Base-by-base conservation (phyloP, 2,329 filamentous ascomycete species). In the Hypoxylon sp. region DNA sequence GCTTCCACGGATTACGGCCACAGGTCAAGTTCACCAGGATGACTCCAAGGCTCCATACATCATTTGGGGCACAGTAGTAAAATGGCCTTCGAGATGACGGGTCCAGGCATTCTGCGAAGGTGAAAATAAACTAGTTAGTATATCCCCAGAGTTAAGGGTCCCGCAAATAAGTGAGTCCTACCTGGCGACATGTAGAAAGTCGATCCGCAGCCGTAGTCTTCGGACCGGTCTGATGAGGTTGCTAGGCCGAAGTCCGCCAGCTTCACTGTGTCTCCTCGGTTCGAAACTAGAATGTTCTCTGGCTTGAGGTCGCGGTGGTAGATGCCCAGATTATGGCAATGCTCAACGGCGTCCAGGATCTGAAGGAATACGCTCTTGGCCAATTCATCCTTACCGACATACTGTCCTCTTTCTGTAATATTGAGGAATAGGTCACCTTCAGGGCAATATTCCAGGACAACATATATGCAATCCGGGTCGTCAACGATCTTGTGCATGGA, bases 171-270 rank as follows among this genome's bases (percentile, higher is more conserved):
- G 11, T 53, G 67, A 72, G 72, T 84, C 89, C 81, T 92, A 98
- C 95, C 95, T 89, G 96, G 96, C 78, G 94, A 97, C 96, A 98
- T 99, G 84, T 99, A 99, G 78, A 98, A 98, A 13, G 95, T 98
- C 33, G 96, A 98, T 71, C 96, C 96, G 80, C 96, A 99, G 77
- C 96, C 96, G 82, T 97, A 98, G 81, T 99, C 96, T 75, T 94
- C 92, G 72, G 95, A 97, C 74, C 91, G 86, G 73, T 90, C 87
- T 73, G 95, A 93, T 65, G 90, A 90, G 25, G 94, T 98, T 66
- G 96, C 96, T 61, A 99, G 89, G 79, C 96, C 96, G 86, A 99
- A 99, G 82, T 99, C 96, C 73, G 95, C 96, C 73, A 99, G 88
- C 84, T 98, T 97, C 78, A 97, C 93, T 37, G 94, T 96, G 82